A percentile compares a stretch with the other conserved stretches of the same genome.
Conservation (phyloP, 2,329 filamentous ascomycete genomes). For the Verticillium klebahnii region DNA sequence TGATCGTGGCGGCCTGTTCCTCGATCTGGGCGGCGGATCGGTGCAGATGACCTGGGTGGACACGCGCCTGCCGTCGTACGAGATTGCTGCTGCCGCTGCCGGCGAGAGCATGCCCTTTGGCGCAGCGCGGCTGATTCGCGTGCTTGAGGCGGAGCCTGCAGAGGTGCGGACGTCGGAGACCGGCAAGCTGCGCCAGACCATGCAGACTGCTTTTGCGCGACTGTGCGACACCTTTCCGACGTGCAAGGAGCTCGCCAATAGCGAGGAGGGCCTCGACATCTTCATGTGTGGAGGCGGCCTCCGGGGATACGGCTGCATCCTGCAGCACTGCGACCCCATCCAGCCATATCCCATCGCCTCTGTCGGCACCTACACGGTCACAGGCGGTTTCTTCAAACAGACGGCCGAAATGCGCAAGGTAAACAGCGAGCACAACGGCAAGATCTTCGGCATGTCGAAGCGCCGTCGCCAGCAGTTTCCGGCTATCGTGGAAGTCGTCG, state of each 20-base stretch:
- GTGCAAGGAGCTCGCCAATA: conserved; percentile 29
- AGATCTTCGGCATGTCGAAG: conserved; percentile 74
- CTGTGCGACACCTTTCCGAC: conserved; percentile 43
- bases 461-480: conserved; percentile 77
- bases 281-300: conserved; percentile 91
- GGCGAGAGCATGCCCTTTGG: conserved; percentile 59
- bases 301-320: conserved; percentile 82
- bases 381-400: conserved; percentile 54
- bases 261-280: conserved; percentile 52
- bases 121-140: conserved; percentile 50
- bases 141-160: conserved; percentile 36
- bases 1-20: conserved; percentile 63
- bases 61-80: conserved; percentile 41
- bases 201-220: conserved; percentile 56
- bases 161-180: conserved; percentile 41
- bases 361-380: conserved; percentile 72
- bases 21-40: conserved; percentile 77
- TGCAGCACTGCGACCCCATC: conserved; percentile 73
- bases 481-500: conserved; percentile 76
- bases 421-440: conserved; percentile 45
- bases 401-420: conserved; percentile 45
- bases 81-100: conserved; percentile 45
- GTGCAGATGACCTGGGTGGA: conserved; percentile 63
- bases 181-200: conserved; percentile 49
- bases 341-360: conserved; percentile 78